phyloP scores from a whole-genome alignment of 306 rosid genomes.

The Dalbergia oliveri region DNA sequence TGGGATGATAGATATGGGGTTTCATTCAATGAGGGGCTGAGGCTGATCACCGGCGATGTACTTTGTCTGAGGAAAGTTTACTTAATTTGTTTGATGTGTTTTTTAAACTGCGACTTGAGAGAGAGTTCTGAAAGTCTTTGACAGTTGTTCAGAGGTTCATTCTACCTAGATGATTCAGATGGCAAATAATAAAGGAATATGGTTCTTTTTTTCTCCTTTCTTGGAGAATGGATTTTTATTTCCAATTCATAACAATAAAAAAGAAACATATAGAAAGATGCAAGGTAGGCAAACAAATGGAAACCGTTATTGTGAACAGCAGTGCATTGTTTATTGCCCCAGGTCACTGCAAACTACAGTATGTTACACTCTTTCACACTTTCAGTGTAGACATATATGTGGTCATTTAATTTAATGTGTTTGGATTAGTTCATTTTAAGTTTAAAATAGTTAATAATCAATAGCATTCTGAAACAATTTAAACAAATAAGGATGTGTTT shows the following conservation, averaged over 20 bases:
- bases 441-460: too few species aligned
- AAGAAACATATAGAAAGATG: conserved; percentile 11
- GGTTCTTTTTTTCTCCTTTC: background rate
- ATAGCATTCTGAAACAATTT: too few species aligned
- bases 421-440: too few species aligned
- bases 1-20: conserved; percentile 36
- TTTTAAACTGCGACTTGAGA: conserved; percentile 21
- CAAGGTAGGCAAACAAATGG: conserved; percentile 16
- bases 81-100: conserved; percentile 18
- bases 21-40: conserved; percentile 30
- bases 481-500: too few species aligned
- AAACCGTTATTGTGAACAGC: conserved; percentile 42
- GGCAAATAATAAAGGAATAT: background rate
- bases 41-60: conserved; percentile 36
- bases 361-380: background rate
- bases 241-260: conserved; percentile 15
- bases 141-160: conserved; percentile 32
- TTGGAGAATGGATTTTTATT: background rate
- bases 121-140: conserved; percentile 31
- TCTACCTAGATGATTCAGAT: conserved; percentile 7
- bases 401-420: background rate
- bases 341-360: background rate
- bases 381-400: background rate
- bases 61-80: conserved; percentile 32
- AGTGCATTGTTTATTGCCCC: background rate